phyloP scores from a whole-genome alignment of 1,139 yeast genomes.

The Nadsonia commutata region DNA sequence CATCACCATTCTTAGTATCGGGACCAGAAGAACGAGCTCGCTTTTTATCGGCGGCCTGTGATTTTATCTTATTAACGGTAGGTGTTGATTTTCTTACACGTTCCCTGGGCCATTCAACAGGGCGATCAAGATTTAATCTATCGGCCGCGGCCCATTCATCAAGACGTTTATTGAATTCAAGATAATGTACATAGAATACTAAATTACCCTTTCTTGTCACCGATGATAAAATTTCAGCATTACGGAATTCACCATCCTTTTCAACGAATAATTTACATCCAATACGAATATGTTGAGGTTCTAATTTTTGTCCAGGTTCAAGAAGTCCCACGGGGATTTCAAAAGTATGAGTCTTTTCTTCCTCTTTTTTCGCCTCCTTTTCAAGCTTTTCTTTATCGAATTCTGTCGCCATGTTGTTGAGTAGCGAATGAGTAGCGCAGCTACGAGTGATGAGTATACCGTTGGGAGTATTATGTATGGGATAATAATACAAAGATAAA shows the following conservation, averaged over 20 bases:
- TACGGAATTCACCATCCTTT: slow-evolving; percentile 65
- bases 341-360: background rate
- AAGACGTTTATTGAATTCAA: slow-evolving; percentile 75
- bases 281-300: slow-evolving; percentile 15
- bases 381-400: background rate
- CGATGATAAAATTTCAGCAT: slow-evolving; percentile 75
- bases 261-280: slow-evolving; percentile 74
- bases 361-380: background rate
- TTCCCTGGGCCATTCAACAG: slow-evolving; percentile 57
- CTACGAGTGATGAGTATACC: background rate
- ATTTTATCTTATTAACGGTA: slow-evolving; percentile 14
- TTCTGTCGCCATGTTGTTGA: background rate
- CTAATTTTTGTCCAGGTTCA: slow-evolving; percentile 3
- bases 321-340: slow-evolving; percentile 3
- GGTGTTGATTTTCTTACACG: slow-evolving; percentile 23
- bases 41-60: slow-evolving; percentile 8
- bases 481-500: background rate
- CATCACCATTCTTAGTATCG: slow-evolving; percentile 40
- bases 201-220: slow-evolving; percentile 63
- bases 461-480: background rate
- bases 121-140: slow-evolving; percentile 53
- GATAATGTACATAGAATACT: slow-evolving; percentile 85
- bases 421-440: background rate
- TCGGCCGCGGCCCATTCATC: slow-evolving; percentile 84
- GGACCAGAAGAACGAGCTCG: slow-evolving; percentile 9